Evolutionary conservation across 2,329 filamentous ascomycete genomes (phyloP), one percentile per base, ranked within the genome.

Genomic region (Fusarium poae): DNA sequence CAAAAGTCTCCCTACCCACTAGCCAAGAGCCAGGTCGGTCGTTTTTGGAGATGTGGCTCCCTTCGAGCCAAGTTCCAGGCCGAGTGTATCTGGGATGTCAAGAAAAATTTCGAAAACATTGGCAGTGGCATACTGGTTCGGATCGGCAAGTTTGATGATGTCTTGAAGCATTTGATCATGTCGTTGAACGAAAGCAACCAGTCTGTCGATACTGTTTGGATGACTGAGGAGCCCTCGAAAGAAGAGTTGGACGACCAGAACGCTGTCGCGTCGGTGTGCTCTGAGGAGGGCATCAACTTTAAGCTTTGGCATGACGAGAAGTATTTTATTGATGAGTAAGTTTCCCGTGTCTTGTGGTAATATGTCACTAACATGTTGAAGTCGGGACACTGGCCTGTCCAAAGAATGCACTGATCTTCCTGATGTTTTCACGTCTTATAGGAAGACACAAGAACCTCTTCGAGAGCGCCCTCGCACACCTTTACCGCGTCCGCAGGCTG

Each of bases 291-390:
- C 1, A 81, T 89, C 6, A 83, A 88, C 2, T 92, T 93, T 76
- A 86, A 86, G 75, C 61, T 89, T 1, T 94, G 89, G 87, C 77
- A 79, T 1, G 92, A 95, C 71, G 92, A 94, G 77, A 95, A 94
- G 76, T 94, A 92, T 71, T 89, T 89, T 62, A 83, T 94, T 51
- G 90, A 94, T 72, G 91, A 94, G 92, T 94, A 81, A 79, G 91
- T 34, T 9, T 34, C 4, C 9, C 18, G 7, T 6, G 6, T 27
- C 27, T 27, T 27, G 6, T 27, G 27, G 27, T 6, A 27, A 8
- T 9, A 8, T 27, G 27, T 27, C 27, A 18, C 72, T 75, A 61
- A 77, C 55, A 5, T 27, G 10, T 32, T 4, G 8, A 45, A 94
- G 91, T 70, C 88, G 88, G 23, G 91, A 95, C 73, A 76, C 91